Evolutionary conservation across 805 yeast species (phyloP).

Genomic region (Vanderwaltozyma yarrowii): DNA sequence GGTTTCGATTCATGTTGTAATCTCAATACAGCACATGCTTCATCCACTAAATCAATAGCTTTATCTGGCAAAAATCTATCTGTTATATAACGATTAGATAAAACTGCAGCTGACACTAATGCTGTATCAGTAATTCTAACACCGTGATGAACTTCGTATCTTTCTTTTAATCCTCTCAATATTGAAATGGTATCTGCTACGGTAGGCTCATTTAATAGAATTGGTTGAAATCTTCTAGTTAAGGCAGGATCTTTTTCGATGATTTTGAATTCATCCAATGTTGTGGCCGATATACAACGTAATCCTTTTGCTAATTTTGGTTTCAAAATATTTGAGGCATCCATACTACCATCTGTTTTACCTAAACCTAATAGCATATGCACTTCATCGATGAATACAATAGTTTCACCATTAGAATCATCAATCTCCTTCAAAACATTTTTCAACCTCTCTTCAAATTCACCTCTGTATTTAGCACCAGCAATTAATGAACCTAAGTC

Average conservation of each 20-base stretch:
- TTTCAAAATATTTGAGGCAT: slow-evolving; percentile 85
- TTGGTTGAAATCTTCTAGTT: slow-evolving; percentile 89
- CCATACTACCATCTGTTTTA: slow-evolving; percentile 89
- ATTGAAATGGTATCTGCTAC: slow-evolving; percentile 88
- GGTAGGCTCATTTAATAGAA: slow-evolving; percentile 74
- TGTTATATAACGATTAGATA: slow-evolving; percentile 81
- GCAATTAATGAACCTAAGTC: slow-evolving; percentile 86
- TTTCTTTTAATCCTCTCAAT: slow-evolving; percentile 84
- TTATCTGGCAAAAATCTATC: slow-evolving; percentile 91
- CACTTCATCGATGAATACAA: slow-evolving; percentile 82
- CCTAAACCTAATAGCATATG: slow-evolving; percentile 87
- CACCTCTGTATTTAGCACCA: slow-evolving; percentile 94
- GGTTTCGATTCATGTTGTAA: slow-evolving; percentile 96
- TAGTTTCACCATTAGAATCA: slow-evolving; percentile 61
- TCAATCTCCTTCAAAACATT: slow-evolving; percentile 75
- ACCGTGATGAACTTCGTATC: slow-evolving; percentile 96
- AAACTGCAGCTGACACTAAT: slow-evolving; percentile 83
- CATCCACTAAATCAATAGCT: slow-evolving; percentile 94
- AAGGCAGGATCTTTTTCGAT: slow-evolving; percentile 95
- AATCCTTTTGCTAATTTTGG: slow-evolving; percentile 93
- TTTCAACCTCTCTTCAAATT: slow-evolving; percentile 85
- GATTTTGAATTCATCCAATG: slow-evolving; percentile 87
- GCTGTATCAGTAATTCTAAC: slow-evolving; percentile 90
- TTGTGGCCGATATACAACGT: slow-evolving; percentile 94
- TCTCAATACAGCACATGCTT: slow-evolving; percentile 90